Percentiles rank a stretch among this genome's conserved stretches.
Evolutionary conservation across 2,329 filamentous ascomycete species (phyloP).

Genomic region (Aspergillus sp.): DNA sequence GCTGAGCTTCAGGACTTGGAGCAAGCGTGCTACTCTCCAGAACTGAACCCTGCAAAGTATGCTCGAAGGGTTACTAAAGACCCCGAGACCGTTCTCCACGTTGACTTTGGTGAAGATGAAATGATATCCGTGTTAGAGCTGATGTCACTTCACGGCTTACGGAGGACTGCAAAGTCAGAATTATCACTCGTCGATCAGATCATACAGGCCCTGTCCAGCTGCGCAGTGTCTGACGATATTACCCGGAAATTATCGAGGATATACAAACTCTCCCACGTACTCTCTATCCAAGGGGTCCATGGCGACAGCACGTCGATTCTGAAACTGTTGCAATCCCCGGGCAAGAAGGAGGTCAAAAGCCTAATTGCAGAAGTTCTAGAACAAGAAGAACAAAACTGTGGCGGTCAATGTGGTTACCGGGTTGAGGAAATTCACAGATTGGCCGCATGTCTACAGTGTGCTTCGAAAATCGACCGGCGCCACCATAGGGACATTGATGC

Average conservation of each 20-base stretch:
- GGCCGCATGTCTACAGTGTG: conserved; percentile 9
- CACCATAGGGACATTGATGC: conserved; percentile 16
- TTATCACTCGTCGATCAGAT: conserved; percentile 21
- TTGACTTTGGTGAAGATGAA: conserved; percentile 26
- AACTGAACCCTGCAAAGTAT: conserved; percentile 13
- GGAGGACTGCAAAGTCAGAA: conserved; percentile 12
- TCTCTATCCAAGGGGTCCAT: conserved; percentile 7
- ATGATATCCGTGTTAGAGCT: conserved; percentile 20
- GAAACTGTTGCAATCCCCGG: background rate
- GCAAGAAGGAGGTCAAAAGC: background rate
- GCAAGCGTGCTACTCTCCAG: conserved; percentile 13
- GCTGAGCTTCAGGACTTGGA: conserved; percentile 11
- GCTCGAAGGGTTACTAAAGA: conserved; percentile 1
- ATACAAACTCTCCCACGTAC: conserved; percentile 8
- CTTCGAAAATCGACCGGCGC: conserved; percentile 17
- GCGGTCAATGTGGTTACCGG: background rate
- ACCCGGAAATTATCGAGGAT: conserved; percentile 11
- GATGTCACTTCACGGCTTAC: conserved; percentile 13
- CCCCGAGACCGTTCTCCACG: conserved; percentile 20
- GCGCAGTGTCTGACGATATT: conserved; percentile 2
- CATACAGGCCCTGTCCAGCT: conserved; percentile 11
- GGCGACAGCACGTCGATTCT: conserved; percentile 11
- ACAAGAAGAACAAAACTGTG: background rate
- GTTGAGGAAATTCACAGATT: conserved; percentile 5
- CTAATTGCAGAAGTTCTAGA: conserved; percentile 5